Percentiles rank a stretch among this genome's conserved stretches.
These are phyloP conservation scores for Penicillium sp. DNA, from an alignment of 2,329 filamentous ascomycete genomes.

Conservation along the genomic window DNA sequence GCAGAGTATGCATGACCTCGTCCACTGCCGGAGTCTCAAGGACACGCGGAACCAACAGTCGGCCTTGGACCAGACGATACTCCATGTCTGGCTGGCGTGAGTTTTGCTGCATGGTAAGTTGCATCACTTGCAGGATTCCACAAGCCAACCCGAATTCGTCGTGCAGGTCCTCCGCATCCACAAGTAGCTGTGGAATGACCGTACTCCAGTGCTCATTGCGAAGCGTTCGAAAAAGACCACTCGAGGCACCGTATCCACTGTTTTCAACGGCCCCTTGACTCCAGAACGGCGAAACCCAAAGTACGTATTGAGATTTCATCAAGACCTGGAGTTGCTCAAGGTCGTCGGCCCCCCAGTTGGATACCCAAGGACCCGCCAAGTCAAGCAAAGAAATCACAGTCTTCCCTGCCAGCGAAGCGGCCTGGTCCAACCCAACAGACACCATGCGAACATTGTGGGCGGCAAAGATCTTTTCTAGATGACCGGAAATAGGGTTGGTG, in stretches of 20 bases:
- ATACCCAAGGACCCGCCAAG: conserved; percentile 12
- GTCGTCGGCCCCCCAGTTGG: conserved; percentile 7
- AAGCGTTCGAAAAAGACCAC: conserved; percentile 23
- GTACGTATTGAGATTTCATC: conserved; percentile 14
- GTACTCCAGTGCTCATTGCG: conserved; percentile 23
- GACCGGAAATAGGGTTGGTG: conserved; percentile 2
- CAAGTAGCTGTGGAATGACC: conserved; percentile 18
- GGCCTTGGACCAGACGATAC: conserved; percentile 12
- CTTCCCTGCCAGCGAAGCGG: conserved; percentile 9
- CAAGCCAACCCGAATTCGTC: conserved; percentile 7
- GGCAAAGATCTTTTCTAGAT: conserved; percentile 12
- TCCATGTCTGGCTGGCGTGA: conserved; percentile 12
- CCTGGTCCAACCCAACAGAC: conserved; percentile 10
- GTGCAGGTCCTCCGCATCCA: conserved; percentile 11
- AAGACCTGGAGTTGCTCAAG: conserved; percentile 11
- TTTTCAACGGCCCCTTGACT: conserved; percentile 9
- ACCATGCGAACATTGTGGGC: conserved; percentile 10
- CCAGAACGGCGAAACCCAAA: conserved; percentile 20
- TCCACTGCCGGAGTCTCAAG: conserved; percentile 10
- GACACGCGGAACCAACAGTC: conserved; percentile 11
- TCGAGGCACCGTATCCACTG: conserved; percentile 16
- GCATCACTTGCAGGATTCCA: conserved; percentile 13
- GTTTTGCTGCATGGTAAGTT: conserved; percentile 12
- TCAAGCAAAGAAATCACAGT: conserved; percentile 20
- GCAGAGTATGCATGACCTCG: conserved; percentile 14